A percentile compares a stretch with the other conserved stretches of the same genome.
Evolutionary conservation across 257 asterid species (phyloP).

Genomic region (Coffea canephora): DNA sequence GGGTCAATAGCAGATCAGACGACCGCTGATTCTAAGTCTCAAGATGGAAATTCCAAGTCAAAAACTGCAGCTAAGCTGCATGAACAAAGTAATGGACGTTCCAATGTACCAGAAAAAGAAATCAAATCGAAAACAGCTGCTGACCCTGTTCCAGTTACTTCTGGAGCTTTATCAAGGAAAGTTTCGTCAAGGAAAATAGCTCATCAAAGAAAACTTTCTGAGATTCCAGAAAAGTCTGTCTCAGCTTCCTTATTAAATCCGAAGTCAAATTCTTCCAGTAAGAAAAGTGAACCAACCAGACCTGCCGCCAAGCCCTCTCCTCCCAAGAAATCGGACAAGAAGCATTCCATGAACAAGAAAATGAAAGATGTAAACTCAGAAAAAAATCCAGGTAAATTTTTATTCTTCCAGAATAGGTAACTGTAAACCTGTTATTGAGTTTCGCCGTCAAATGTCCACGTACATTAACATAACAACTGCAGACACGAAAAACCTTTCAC

Average conservation of each 20-base stretch:
- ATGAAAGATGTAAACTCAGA: constrained; percentile 33
- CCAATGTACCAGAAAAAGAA: constrained; percentile 24
- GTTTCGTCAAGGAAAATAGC: constrained; percentile 14
- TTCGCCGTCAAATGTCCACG: neutral
- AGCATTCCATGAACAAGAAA: constrained; percentile 24
- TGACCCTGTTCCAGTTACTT: constrained; percentile 19
- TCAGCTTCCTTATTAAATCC: constrained; percentile 19
- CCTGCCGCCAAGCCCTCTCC: constrained; percentile 15
- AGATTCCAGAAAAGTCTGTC: constrained; percentile 51
- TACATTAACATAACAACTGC: neutral
- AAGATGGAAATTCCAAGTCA: neutral
- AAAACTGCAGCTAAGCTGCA: neutral
- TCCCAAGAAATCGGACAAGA: constrained; percentile 36
- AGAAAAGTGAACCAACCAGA: constrained; percentile 21
- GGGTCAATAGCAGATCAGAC: constrained; percentile 29
- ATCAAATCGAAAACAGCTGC: constrained; percentile 22
- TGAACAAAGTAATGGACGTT: neutral
- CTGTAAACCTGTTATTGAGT: neutral
- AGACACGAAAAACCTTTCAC: neutral
- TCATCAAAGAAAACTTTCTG: constrained; percentile 28
- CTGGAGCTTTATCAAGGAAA: constrained; percentile 26
- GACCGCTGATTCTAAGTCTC: constrained; percentile 20
- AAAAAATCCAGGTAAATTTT: constrained; percentile 37
- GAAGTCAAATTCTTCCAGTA: constrained; percentile 30
- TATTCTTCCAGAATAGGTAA: neutral